Evolutionary conservation across 352 stramenopile genomes (phyloP), one percentile per base, ranked within the genome.

Genomic region (Phytophthora tubulina): DNA sequence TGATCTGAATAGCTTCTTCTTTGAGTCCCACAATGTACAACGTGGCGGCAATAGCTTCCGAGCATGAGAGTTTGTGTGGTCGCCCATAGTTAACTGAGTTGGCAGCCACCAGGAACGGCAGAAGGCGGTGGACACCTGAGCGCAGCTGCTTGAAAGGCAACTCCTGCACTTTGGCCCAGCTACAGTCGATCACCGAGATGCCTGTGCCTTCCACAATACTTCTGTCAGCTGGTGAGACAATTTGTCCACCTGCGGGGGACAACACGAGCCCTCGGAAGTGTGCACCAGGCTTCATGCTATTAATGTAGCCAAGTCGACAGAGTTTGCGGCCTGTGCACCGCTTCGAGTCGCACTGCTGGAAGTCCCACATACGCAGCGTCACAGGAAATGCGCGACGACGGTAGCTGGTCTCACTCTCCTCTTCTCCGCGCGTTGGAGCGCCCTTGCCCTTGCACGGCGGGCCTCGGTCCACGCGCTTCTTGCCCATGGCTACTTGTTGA

Each of bases 41-140:
- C 17, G 96, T 99, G 31, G 98, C 98, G 0, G 97, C 96, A 51
- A 98, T 96, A 4, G 98, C 98, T 76, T 99, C 98, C 0, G 96
- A 98, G 68, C 97, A 99, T 59, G 92, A 98, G 2, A 99, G 82
- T 78, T 99, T 97, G 86, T 90, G 91, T 4, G 94, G 97, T 48
- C 92, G 91, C n/a, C 98, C 98, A 81, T 99, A 99, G 86, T 99
- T 99, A 30, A 99, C 98, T 33, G 94, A 95, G 77, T 99, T 99
- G 4, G 97, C 97, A 1, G 98, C 98, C 30, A 99, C 96, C 27
- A 99, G 85, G 72, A 99, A 99, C n/a, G 98, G 98, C 31, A 99
- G 81, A 30, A 99, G 79, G 27, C 98, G 96, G 78, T 99, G 97
- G 69, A 98, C 85, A 30, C 96, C 95, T 14, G 91, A 93, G 48